Evolutionary conservation across 257 asterid genomes (phyloP), one percentile per base, ranked within the genome.

Genomic region (Solanum chiquidenum): DNA sequence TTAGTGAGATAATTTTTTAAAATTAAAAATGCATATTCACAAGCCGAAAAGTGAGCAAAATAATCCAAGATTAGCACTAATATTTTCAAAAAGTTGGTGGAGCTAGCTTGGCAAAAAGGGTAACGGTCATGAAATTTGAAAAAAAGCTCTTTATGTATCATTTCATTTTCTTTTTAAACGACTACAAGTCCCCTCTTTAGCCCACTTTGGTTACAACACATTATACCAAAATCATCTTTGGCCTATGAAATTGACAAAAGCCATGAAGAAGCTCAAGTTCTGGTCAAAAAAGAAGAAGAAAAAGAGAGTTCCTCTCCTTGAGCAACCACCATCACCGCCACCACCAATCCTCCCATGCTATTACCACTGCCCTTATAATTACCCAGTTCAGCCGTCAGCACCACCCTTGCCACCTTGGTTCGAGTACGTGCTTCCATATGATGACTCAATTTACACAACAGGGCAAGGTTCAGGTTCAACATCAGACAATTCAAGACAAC

Each of bases 391-490:
- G 89, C 98, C 98, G 3, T 94, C 97, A 1, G 97, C 97, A 40
- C 98, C 98, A 8, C 97, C 96, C 1, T 40, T 95, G 86, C 97
- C 96, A n/a, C 91, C 94, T 4, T 92, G 95, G 95, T 72, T 92
- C 38, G 94, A 94, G 23, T 88, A 76, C 52, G 90, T 91, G 14
- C 52, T 66, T 31, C 84, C 88, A 87, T 82, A 90, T 25, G 60
- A 82, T 9, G 92, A 92, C 77, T 66, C 88, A 71, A 66, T 76
- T 34, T 83, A 83, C n/a, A 40, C 80, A 72, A 52, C 90, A 7
- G 89, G 86, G 75, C 80, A 89, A 23, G 55, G 79, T 33, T 83
- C 87, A 16, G 49, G 74, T 46, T 83, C 86, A 21, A 72, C 86
- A 13, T 40, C 88, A 34, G 85, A 25, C 14, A 62, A 83, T 62